These are phyloP conservation scores for Scalesia atractyloides DNA, from an alignment of 129 eudicot genomes.

Conservation along the genomic window DNA sequence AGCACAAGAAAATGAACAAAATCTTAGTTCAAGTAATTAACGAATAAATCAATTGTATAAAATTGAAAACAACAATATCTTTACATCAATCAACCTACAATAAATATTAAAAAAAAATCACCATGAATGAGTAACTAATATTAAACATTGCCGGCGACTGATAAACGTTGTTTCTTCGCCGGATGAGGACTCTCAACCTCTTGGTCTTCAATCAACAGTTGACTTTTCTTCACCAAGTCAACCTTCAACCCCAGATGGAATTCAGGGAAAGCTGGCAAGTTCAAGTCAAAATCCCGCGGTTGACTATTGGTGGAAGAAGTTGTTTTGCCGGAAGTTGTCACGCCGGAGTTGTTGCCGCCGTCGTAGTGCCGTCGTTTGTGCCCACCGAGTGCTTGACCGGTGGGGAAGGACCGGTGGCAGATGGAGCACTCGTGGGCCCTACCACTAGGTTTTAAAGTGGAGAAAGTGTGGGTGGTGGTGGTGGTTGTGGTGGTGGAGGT, in stretches of 20 bases:
- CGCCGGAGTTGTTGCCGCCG: constrained; percentile 57
- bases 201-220: constrained; percentile 46
- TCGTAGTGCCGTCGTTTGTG: constrained; percentile 95
- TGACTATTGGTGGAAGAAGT: constrained; percentile 37
- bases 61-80: constrained; percentile 17
- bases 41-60: constrained; percentile 33
- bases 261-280: constrained; percentile 52
- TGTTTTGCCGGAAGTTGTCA: constrained; percentile 46
- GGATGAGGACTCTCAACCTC: constrained; percentile 88
- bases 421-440: constrained; percentile 73
- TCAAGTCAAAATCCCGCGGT: constrained; percentile 56
- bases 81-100: constrained; percentile 25
- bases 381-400: constrained; percentile 97
- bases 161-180: constrained; percentile 54
- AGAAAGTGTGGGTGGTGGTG: constrained; percentile 24
- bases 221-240: constrained; percentile 49
- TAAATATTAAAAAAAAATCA: constrained; percentile 7
- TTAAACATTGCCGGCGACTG: constrained; percentile 1
- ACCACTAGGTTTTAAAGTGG: constrained; percentile 58
- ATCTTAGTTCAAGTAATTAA: background rate
- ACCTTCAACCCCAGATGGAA: constrained; percentile 42
- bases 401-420: constrained; percentile 65
- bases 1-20: background rate
- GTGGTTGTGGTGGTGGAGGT: constrained; percentile 38
- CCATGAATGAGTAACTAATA: constrained; percentile 8